Conservation (phyloP, 1,139 yeast species). For the Protomyces inundatus region DNA sequence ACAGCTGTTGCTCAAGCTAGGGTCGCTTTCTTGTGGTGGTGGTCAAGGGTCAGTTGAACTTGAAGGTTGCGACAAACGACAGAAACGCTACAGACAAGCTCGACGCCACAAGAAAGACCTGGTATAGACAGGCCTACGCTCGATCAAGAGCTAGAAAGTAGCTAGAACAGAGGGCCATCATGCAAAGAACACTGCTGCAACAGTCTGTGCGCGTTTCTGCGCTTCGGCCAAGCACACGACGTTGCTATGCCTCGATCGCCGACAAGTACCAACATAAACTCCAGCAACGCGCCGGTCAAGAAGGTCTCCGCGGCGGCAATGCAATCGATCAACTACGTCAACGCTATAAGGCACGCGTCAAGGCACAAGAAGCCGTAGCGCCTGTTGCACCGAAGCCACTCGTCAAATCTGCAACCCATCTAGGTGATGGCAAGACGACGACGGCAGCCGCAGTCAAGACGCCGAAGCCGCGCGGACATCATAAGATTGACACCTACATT, state of each 20-base stretch:
- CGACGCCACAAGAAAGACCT: too few relatives aligned
- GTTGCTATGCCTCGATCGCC: constrained; percentile 11
- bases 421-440: not conserved
- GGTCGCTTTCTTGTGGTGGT: not conserved
- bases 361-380: constrained; percentile 39
- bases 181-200: too few relatives aligned
- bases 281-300: constrained; percentile 44
- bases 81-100: too few relatives aligned
- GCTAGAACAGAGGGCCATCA: too few relatives aligned
- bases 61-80: too few relatives aligned
- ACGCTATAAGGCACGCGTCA: constrained; percentile 53
- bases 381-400: constrained; percentile 26
- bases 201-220: too few relatives aligned
- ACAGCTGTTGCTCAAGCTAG: not conserved
- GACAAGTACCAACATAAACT: constrained; percentile 44
- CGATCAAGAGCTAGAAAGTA: too few relatives aligned
- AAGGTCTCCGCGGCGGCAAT: constrained; percentile 8
- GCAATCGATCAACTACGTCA: constrained; percentile 16
- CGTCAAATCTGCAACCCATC: not conserved
- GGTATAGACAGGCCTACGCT: too few relatives aligned
- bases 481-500: constrained; percentile 54
- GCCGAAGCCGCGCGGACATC: constrained; percentile 3
- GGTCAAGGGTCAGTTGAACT: too few relatives aligned
- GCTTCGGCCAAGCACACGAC: too few relatives aligned
- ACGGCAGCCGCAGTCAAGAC: not conserved